Base-by-base conservation (phyloP, 768 basidiomycete genomes). In the Saitozyma podzolica region DNA sequence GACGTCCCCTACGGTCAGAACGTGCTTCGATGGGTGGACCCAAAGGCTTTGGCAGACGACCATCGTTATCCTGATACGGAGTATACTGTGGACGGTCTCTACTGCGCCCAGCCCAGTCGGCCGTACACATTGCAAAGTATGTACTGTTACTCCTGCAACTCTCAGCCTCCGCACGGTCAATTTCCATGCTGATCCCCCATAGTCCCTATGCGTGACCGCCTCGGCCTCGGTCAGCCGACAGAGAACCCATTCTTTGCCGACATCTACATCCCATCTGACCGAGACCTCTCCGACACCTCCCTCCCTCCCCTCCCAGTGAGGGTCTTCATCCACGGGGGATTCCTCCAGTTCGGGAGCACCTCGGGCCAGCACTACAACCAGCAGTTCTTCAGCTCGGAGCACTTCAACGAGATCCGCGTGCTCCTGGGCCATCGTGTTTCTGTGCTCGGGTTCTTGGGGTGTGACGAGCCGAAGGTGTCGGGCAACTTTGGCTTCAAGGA, bases 401-500 rank as follows among this genome's bases (percentile, higher is more conserved):
- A 86, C 19, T 84, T 84, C 6, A 86, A 50, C 45, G 68, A 89
- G 77, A 84, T 91, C 14, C 87, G 86, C 84, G 86, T 91, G 8
- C 88, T 90, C 69, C 84, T 90, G 11, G 89, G 88, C 42, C 89
- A 90, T 73, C 85, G 89, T 19, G 80, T 91, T 13, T 89, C 88
- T 0, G 88, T 84, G 0, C 88, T 90, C 68, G 89, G 89, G 0
- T 91, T 89, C 70, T 80, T 91, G 19, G 89, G 88, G 0, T 84
- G 83, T 65, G 86, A 88, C 50, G 76, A 84, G 61, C 88, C 88
- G 11, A 72, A 79, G 48, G 73, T 91, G 51, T 81, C 81, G 14
- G 89, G 90, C 3, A 91, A 91, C 70, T 91, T 87, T 74, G 89
- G 89, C 0, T 91, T 91, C 81, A 90, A 90, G 77, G 89, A 91